Evolutionary conservation across 208 protist species (phyloP).

Genomic region (Borovskyia barvae): DNA sequence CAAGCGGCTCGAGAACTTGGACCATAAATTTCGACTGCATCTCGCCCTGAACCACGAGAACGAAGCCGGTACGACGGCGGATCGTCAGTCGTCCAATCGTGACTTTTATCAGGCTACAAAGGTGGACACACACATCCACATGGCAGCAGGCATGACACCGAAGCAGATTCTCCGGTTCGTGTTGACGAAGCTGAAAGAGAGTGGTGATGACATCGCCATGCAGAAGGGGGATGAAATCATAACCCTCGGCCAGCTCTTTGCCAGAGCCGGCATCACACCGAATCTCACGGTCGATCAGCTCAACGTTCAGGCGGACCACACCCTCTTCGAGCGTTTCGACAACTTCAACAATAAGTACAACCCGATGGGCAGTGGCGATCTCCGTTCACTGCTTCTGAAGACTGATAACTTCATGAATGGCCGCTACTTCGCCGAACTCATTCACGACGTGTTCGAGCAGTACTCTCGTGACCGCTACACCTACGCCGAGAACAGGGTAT

Average conservation of each 20-base stretch:
- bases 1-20: slow-evolving; percentile 88
- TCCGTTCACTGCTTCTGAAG: slow-evolving; percentile 98
- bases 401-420: slow-evolving; percentile 98
- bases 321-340: slow-evolving; percentile 98
- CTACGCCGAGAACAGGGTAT: slow-evolving; percentile 92
- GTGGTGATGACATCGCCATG: slow-evolving; percentile 92
- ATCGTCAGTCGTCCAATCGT: slow-evolving; percentile 83
- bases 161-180: slow-evolving; percentile 95
- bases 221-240: slow-evolving; percentile 81
- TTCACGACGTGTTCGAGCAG: slow-evolving; percentile 94
- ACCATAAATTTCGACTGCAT: slow-evolving; percentile 94
- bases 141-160: slow-evolving; percentile 94
- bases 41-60: slow-evolving; percentile 92
- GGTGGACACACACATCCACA: slow-evolving; percentile 97
- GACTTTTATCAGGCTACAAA: slow-evolving; percentile 96
- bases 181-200: slow-evolving; percentile 89
- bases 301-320: slow-evolving; percentile 95
- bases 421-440: slow-evolving; percentile 97
- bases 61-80: slow-evolving; percentile 86
- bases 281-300: slow-evolving; percentile 96
- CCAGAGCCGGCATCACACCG: slow-evolving; percentile 81
- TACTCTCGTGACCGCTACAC: slow-evolving; percentile 96
- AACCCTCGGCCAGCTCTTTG: slow-evolving; percentile 85
- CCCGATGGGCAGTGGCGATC: slow-evolving; percentile 92
- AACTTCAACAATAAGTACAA: slow-evolving; percentile 99